Evolutionary conservation across 75 land plant genomes (phyloP), one percentile per base, ranked within the genome.

Genomic region (Selaginella tamariscina): DNA sequence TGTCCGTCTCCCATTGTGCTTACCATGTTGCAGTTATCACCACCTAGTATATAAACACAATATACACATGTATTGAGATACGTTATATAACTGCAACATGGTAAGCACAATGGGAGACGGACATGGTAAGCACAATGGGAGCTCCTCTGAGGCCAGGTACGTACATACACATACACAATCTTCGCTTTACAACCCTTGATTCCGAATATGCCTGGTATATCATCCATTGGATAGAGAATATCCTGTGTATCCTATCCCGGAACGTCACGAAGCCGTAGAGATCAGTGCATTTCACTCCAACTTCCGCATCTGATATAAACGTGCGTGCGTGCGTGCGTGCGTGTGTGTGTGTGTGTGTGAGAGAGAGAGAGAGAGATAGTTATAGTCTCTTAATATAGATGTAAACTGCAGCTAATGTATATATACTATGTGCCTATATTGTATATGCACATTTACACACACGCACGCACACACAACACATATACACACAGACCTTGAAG

Each of bases 171-270:
- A 23, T 57, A 27, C 24, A 54, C 30, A 13, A 68, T 24, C 22
- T 13, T 68, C 29, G 70, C 70, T 24, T 55, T 68, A 28, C 70
- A 68, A 1, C 70, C 70, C 39, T 2, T 49, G 1, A 54, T 26
- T 22, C 64, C 70, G 18, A 54, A 68, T 1, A 49, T 68, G 2
- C 31, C 5, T 26, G 70, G 70, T 13, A 68, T 68, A 1, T 68
- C 70, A 26, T 68, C 70, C 70, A 68, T 68, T 24, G 70, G 59
- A 68, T 68, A 8, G 27, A n/a, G 70, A 68, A 68, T 1, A 27
- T 27, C 21, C 70, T 57, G 13, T 68, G 56, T 18, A 68, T 5
- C 70, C 70, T 9, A 68, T n/a, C 13, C 54, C 70, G 1, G 70
- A 68, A 54, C 28, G 64, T 68, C 27, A 68, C 59, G 8, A 54